These are phyloP conservation scores for Sordariomycetes sp. DNA, from an alignment of 2,329 filamentous ascomycete genomes.

Conservation along the genomic window DNA sequence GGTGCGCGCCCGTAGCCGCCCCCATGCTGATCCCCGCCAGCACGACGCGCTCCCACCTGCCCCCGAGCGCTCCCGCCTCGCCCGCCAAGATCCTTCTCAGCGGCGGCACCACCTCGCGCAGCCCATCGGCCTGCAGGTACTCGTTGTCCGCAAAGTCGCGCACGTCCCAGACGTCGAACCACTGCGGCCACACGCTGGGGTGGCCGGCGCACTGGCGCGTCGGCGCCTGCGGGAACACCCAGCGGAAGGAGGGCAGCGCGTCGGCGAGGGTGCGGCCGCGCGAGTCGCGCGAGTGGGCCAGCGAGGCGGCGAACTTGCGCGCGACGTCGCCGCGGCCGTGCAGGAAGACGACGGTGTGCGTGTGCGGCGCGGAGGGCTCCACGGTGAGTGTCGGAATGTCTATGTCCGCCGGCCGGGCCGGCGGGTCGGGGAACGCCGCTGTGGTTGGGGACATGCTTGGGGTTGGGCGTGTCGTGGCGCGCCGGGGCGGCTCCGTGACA, in stretches of 20 bases:
- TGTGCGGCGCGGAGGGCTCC: conserved; percentile 15
- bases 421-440: too few species aligned
- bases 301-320: conserved; percentile 17
- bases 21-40: conserved; percentile 36
- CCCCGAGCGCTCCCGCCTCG: conserved; percentile 7
- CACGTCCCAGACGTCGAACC: conserved; percentile 40
- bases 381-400: conserved; percentile 6
- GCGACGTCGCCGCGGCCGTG: conserved; percentile 32
- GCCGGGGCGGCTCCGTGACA: too few species aligned
- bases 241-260: conserved; percentile 31
- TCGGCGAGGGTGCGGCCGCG: conserved; percentile 21
- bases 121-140: conserved; percentile 27
- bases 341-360: conserved; percentile 32
- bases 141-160: conserved; percentile 27
- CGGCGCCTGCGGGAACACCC: conserved; percentile 36
- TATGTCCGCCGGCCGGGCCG: too few species aligned
- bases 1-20: conserved; percentile 25
- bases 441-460: too few species aligned
- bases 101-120: conserved; percentile 15
- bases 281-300: conserved; percentile 20
- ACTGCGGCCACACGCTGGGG: conserved; percentile 21
- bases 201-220: conserved; percentile 14
- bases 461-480: too few species aligned
- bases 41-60: conserved; percentile 25
- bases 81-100: background rate